Evolutionary conservation across 768 basidiomycete genomes (phyloP).

Genomic region (Collybia sordida): DNA sequence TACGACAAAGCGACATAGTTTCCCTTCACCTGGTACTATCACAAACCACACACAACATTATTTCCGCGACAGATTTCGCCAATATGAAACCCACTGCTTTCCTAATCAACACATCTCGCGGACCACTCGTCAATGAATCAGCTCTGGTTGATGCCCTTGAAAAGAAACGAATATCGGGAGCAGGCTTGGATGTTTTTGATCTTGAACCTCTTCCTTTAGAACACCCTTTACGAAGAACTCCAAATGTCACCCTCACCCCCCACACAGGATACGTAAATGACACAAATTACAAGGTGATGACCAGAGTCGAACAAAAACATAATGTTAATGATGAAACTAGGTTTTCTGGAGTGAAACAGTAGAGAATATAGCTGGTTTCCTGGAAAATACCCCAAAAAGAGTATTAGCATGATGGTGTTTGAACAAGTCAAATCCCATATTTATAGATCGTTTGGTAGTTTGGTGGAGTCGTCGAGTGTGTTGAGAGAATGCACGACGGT

Average conservation of each 20-base stretch:
- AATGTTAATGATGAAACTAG: slow-evolving; percentile 20
- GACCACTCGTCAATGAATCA: slow-evolving; percentile 60
- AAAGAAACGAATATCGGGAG: slow-evolving; percentile 51
- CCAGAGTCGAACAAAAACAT: slow-evolving; percentile 1
- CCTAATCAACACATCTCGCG: slow-evolving; percentile 67
- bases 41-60: slow-evolving; percentile 45
- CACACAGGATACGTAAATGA: slow-evolving; percentile 61
- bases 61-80: slow-evolving; percentile 45
- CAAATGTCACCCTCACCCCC: slow-evolving; percentile 59
- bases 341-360: slow-evolving; percentile 54
- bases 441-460: too few species aligned
- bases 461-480: too few species aligned
- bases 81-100: slow-evolving; percentile 58
- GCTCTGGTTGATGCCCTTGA: slow-evolving; percentile 51
- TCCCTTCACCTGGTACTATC: slow-evolving; percentile 63
- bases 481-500: too few species aligned
- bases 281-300: slow-evolving; percentile 44
- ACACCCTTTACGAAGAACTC: slow-evolving; percentile 48
- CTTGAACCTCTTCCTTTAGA: slow-evolving; percentile 62
- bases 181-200: slow-evolving; percentile 67
- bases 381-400: slow-evolving; percentile 37
- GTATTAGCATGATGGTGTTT: too few species aligned
- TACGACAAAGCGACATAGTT: slow-evolving; percentile 55
- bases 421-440: too few species aligned
- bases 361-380: slow-evolving; percentile 55